These are phyloP conservation scores for sunflower (Helianthus annuus) DNA, from an alignment of 129 eudicot genomes.

Conservation along the genomic window HanXRQr2.0-SUNRISE NC_035447.2:12277613-12278112, in stretches of 20 bases:
- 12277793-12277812: slow-evolving; percentile 46
- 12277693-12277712: slow-evolving; percentile 56
- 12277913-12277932: background rate
- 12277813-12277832: slow-evolving; percentile 38
- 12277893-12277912: slow-evolving; percentile 2
- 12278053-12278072: slow-evolving; percentile 12
- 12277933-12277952: slow-evolving; percentile 16
- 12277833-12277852: slow-evolving; percentile 56
- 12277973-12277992: slow-evolving; percentile 6
- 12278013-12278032: slow-evolving; percentile 17
- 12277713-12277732: slow-evolving; percentile 28
- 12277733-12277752: slow-evolving; percentile 49
- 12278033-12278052: slow-evolving; percentile 22
- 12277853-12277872: slow-evolving; percentile 47
- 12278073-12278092: slow-evolving; percentile 7
- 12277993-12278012: slow-evolving; percentile 5
- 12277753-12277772: slow-evolving; percentile 54
- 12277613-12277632: slow-evolving; percentile 38
- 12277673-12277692: slow-evolving; percentile 55
- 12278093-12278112: background rate
- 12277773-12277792: slow-evolving; percentile 63
- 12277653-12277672: slow-evolving; percentile 38
- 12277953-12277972: background rate
- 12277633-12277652: slow-evolving; percentile 49
- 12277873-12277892: slow-evolving; percentile 38